phyloP scores from a whole-genome alignment of 495 filamentous ascomycete genomes.

The Daldinia decipiens region DNA sequence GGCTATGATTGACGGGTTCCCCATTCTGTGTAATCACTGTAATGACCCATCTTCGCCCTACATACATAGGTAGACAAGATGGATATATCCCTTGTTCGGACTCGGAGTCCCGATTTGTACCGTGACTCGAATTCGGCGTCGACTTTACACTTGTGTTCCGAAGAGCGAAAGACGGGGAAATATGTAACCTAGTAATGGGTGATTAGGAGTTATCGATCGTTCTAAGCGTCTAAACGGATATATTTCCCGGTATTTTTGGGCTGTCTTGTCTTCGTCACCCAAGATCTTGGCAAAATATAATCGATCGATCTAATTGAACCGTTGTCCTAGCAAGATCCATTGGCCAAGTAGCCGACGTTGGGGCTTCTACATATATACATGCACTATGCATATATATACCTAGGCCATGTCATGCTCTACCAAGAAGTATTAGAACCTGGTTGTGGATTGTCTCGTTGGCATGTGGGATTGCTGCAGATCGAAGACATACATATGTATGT shows the following conservation, averaged over 20 bases:
- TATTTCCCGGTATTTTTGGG: constrained; percentile 11
- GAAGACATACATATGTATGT: background rate
- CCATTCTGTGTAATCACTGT: constrained; percentile 6
- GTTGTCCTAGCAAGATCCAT: background rate
- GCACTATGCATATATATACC: too few species aligned
- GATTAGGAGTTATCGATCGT: background rate
- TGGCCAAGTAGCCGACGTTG: constrained; percentile 8
- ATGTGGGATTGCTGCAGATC: constrained; percentile 23
- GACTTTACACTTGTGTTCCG: background rate
- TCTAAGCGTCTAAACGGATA: background rate
- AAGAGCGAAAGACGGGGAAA: background rate
- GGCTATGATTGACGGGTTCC: background rate
- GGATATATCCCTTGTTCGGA: constrained; percentile 12
- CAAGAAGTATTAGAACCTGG: constrained; percentile 23
- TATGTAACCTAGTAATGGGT: background rate
- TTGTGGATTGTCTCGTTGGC: constrained; percentile 20
- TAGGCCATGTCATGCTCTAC: constrained; percentile 13
- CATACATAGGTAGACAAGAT: too few species aligned
- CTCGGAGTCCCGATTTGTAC: constrained; percentile 8
- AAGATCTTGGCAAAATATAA: constrained; percentile 23
- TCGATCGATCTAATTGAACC: constrained; percentile 7
- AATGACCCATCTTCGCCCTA: background rate
- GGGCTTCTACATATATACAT: too few species aligned
- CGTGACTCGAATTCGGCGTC: background rate
- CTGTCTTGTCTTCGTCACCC: background rate